These are phyloP conservation scores for Coemansia sp. DNA, from an alignment of 192 early-diverging fungal genomes.

Conservation along the genomic window DNA sequence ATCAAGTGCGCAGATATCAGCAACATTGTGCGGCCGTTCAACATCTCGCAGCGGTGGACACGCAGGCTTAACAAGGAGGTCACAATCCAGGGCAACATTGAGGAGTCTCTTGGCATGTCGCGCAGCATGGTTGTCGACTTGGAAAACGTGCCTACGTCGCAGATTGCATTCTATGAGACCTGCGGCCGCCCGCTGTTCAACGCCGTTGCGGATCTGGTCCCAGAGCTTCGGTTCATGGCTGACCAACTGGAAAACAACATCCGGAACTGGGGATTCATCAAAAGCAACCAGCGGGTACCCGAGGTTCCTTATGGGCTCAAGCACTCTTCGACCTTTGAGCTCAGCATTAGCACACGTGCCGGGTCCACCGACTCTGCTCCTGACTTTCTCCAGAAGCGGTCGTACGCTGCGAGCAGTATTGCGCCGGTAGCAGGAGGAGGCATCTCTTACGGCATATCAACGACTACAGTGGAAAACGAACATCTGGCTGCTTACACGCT, in stretches of 20 bases:
- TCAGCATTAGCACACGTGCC: conserved; percentile 47
- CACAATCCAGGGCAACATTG: conserved; percentile 69
- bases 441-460: conserved; percentile 8
- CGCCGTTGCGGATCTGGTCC: conserved; percentile 49
- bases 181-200: conserved; percentile 55
- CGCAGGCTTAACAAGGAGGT: conserved; percentile 70
- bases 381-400: conserved; percentile 45
- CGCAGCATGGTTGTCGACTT: conserved; percentile 41
- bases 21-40: conserved; percentile 74
- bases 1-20: conserved; percentile 85
- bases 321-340: conserved; percentile 44
- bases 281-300: conserved; percentile 46
- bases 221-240: conserved; percentile 47
- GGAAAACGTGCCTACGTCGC: conserved; percentile 45
- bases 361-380: conserved; percentile 53
- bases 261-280: conserved; percentile 52
- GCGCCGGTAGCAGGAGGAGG: not conserved
- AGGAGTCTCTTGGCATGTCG: conserved; percentile 67
- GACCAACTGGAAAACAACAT: conserved; percentile 56
- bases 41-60: conserved; percentile 68
- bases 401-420: conserved; percentile 13
- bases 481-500: conserved; percentile 44
- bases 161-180: conserved; percentile 53
- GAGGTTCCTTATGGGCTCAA: conserved; percentile 53
- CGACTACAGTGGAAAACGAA: conserved; percentile 12